These are phyloP conservation scores for Macrolepiota albuminosa DNA, from an alignment of 768 basidiomycete genomes.

Conservation along the genomic window DNA sequence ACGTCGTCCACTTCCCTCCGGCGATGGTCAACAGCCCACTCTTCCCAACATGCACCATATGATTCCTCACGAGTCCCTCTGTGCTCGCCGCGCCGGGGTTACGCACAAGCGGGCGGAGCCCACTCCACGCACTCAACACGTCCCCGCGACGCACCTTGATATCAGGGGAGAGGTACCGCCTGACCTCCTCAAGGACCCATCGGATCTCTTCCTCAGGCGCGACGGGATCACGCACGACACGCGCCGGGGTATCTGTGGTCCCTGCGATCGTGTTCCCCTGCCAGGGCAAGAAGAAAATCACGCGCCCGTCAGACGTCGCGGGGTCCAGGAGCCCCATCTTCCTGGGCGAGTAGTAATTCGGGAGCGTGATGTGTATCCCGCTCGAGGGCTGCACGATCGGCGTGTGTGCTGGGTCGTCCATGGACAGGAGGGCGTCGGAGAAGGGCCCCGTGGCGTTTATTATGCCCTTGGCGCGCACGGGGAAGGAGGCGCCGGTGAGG, in stretches of 20 bases:
- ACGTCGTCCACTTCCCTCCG: conserved; percentile 99
- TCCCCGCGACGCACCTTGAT: conserved; percentile 93
- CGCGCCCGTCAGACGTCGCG: conserved; percentile 90
- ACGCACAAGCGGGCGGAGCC: conserved; percentile 84
- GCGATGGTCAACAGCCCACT: conserved; percentile 90
- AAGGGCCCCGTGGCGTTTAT: conserved; percentile 98
- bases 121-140: conserved; percentile 93
- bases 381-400: conserved; percentile 91
- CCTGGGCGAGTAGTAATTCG: conserved; percentile 93
- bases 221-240: conserved; percentile 67
- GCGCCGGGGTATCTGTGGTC: conserved; percentile 84
- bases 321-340: conserved; percentile 96
- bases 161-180: conserved; percentile 84
- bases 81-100: conserved; percentile 51
- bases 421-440: conserved; percentile 75
- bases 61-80: conserved; percentile 87
- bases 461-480: conserved; percentile 82
- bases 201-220: conserved; percentile 93
- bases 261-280: conserved; percentile 97
- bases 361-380: conserved; percentile 94
- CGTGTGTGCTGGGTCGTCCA: conserved; percentile 73
- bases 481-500: conserved; percentile 78
- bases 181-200: conserved; percentile 94
- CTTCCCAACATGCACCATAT: conserved; percentile 81
- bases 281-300: conserved; percentile 99